phyloP scores from a whole-genome alignment of 768 basidiomycete species.

The Wakefieldia striispora region DNA sequence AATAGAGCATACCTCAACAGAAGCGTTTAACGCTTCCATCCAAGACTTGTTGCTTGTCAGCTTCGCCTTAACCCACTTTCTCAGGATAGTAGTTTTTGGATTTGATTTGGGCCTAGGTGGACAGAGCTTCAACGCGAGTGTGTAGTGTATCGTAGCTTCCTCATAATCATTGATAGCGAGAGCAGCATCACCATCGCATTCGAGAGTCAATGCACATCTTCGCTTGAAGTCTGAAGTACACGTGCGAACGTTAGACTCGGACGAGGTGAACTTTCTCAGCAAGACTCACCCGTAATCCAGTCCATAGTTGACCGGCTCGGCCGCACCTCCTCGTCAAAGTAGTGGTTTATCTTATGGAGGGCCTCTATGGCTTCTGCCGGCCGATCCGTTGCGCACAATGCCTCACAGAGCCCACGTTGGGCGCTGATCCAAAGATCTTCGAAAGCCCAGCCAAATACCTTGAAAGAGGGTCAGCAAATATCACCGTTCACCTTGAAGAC shows the following conservation, averaged over 20 bases:
- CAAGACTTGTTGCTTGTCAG: background rate
- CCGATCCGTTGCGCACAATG: background rate
- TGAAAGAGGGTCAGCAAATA: background rate
- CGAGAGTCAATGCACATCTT: conserved; percentile 1
- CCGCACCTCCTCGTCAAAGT: background rate
- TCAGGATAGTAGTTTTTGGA: background rate
- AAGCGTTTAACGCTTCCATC: background rate
- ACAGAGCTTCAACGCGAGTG: background rate
- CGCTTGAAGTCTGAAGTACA: background rate
- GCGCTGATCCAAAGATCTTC: background rate
- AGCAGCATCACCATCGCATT: background rate
- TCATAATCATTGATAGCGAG: background rate
- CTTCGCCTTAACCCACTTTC: conserved; percentile 3
- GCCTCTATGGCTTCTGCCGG: conserved; percentile 2
- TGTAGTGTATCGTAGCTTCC: background rate
- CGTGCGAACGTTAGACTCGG: background rate
- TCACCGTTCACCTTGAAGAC: background rate
- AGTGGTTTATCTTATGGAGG: background rate
- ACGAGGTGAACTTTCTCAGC: background rate
- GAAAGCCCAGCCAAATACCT: conserved; percentile 9
- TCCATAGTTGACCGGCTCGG: background rate
- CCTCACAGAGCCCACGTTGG: conserved; percentile 2
- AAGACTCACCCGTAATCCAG: background rate
- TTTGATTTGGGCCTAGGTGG: background rate
- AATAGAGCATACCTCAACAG: background rate